Base-by-base conservation (phyloP, 192 early-diverging fungal genomes). In the Podila horticola region DNA sequence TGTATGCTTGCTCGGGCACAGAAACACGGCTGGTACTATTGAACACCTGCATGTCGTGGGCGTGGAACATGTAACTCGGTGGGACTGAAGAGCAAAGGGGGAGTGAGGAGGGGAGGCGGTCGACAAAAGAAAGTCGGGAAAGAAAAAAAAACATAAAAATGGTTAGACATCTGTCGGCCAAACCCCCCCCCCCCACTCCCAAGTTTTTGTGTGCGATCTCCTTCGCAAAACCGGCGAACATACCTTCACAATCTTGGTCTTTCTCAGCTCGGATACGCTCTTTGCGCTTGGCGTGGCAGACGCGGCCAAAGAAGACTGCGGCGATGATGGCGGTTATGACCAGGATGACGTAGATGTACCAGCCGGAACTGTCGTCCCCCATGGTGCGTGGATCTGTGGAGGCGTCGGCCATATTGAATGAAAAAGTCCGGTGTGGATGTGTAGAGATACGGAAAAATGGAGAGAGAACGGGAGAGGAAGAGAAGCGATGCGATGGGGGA, bases 221-320 rank as follows among this genome's bases (percentile, higher is more conserved):
- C 26, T 36, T 22, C 29, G 13, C 19, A 41, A 13, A 22, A 17
- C 30, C 7, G n/a, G 22, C 10, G 19, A 7, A n/a, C 17, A 5
- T 62, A 67, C 66, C 72, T 67, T 74, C 72, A 48, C 66, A 67
- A 41, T 63, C 66, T n/a, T n/a, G 64, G n/a, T 67, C 72, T 33
- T 74, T 74, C 22, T n/a, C 12, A 2, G 49, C 30, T 29, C 50
- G 64, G 13, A 13, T 38, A 48, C 34, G 59, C 24, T 36, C 72
- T 19, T 58, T 38, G 13, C 72, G 13, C 49, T 67, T 74, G 31
- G 66, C 58, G 12, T 67, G 58, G 20, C 9, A 31, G 11, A 63
- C 72, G 19, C 50, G 58, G 15, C 22, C 38, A 45, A 67, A 74
- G 33, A 62, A 74, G n/a, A 67, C 34, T 4, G 57, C 12, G 3